These are phyloP conservation scores for Sugiyamaella smithiae DNA, from an alignment of 805 yeast species.

Conservation along the genomic window DNA sequence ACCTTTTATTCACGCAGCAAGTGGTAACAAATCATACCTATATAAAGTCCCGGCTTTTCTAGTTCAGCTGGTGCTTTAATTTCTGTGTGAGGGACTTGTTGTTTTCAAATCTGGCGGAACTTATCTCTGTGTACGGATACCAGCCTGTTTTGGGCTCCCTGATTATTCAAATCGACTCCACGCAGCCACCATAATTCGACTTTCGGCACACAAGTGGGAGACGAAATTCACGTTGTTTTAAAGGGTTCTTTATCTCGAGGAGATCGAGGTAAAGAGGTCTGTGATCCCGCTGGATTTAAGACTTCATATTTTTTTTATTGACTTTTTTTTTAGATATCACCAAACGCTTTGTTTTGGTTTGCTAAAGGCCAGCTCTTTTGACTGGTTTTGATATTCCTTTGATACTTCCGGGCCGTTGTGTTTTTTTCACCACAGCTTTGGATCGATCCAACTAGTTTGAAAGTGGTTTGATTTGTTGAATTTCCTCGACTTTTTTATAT, in stretches of 20 bases:
- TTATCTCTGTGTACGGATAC: slow-evolving; percentile 14
- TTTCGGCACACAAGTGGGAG: neutral
- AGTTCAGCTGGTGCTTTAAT: no score
- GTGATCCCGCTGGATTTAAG: slow-evolving; percentile 6
- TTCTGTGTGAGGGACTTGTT: no score
- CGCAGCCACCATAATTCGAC: slow-evolving; percentile 31
- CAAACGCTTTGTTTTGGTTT: no score
- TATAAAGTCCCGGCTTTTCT: no score
- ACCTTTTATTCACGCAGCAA: no score
- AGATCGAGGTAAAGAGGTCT: slow-evolving; percentile 11
- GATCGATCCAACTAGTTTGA: no score
- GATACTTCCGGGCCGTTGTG: no score
- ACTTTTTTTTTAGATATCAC: slow-evolving; percentile 1
- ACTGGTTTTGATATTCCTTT: no score
- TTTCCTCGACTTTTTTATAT: neutral
- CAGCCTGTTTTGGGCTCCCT: slow-evolving; percentile 25
- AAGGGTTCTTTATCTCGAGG: slow-evolving; percentile 16
- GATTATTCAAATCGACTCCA: slow-evolving; percentile 21
- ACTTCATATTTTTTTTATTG: neutral
- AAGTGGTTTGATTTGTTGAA: neutral
- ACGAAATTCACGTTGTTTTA: neutral
- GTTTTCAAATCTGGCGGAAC: slow-evolving; percentile 28
- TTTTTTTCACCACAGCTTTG: no score
- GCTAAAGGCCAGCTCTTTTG: no score
- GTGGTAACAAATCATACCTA: no score